phyloP scores from a whole-genome alignment of 176 grass and related monocot genomes.

The Paspalum vaginatum region DNA sequence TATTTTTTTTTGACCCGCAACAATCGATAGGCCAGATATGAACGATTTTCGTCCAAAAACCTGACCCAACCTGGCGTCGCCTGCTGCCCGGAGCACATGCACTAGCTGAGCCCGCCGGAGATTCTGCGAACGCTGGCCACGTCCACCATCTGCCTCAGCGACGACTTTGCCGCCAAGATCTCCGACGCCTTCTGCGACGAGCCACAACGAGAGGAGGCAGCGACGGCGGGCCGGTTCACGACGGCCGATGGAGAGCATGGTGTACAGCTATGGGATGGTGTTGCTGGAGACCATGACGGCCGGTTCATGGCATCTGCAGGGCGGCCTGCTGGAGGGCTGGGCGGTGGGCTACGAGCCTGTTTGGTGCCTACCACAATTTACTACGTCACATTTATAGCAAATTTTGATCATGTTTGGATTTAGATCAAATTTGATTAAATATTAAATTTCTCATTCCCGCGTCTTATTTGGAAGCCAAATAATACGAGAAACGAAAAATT shows the following conservation, averaged over 20 bases:
- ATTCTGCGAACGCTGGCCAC: slow-evolving; percentile 62
- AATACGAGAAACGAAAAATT: no score
- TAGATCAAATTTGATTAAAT: no score
- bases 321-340: slow-evolving; percentile 65
- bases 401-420: no score
- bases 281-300: slow-evolving; percentile 83
- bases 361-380: no score
- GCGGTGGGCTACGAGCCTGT: slow-evolving; percentile 58
- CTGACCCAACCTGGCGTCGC: no score
- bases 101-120: slow-evolving; percentile 70
- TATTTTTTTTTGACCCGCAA: no score
- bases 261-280: slow-evolving; percentile 85
- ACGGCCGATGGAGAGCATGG: slow-evolving; percentile 53
- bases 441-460: no score
- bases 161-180: slow-evolving; percentile 88
- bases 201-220: neutral
- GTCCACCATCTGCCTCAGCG: slow-evolving; percentile 76
- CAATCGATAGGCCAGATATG: no score
- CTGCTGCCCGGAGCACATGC: slow-evolving; percentile 91
- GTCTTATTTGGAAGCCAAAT: no score
- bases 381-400: no score
- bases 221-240: no score
- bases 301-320: slow-evolving; percentile 57
- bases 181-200: slow-evolving; percentile 64
- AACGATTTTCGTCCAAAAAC: no score